Base-by-base conservation (phyloP, 805 yeast genomes). In the Ogataea ganodermae region DNA sequence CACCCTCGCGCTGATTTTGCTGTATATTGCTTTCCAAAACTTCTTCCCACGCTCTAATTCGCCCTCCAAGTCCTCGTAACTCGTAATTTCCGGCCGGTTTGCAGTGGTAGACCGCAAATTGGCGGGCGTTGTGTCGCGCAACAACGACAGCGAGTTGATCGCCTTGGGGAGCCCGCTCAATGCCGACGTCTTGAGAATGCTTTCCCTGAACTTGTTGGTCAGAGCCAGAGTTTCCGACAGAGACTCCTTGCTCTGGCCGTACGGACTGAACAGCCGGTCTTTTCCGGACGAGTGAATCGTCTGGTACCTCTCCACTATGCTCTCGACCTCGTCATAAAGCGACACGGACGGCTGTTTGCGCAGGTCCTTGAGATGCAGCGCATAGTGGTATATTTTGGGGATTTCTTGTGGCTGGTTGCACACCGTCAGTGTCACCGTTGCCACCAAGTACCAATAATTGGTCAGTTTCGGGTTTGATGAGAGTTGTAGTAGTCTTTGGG, bases 401-500 rank as follows among this genome's bases (percentile, higher is more conserved):
- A 89, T 79, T 52, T 87, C 96, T 42, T 83, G 80, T 0, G 97
- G 96, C 50, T 77, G 79, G 60, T 91, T 91, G 58, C 92, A 84
- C 5, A 84, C 90, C 1, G 92, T 80, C 41, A 90, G 74, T 8
- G 95, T 80, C 0, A 92, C 86, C 7, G 94, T 86, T 0, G 96
- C 92, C 17, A 89, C 70, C 31, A 81, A 69, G 61, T 83, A 87
- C 97, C 97, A 91, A 18, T 78, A 61, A 52, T 73, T 69, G 35
- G 72, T 67, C 23, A 89, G 72, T 9, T 66, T 65, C 1, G 87
- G 84, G 61, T 80, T 79, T 31, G 73, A 63, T 1, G 85, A 78
- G 24, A 85, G 64, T 45, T 67, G 66, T 0, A 71, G 72, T n/a
- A 85, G 69, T 48, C 88, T 67, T 46, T 76, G 78, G 1, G 86